Evolutionary conservation across 164 flowering plant species (phyloP).

Genomic region (Taxillus chinensis): DNA sequence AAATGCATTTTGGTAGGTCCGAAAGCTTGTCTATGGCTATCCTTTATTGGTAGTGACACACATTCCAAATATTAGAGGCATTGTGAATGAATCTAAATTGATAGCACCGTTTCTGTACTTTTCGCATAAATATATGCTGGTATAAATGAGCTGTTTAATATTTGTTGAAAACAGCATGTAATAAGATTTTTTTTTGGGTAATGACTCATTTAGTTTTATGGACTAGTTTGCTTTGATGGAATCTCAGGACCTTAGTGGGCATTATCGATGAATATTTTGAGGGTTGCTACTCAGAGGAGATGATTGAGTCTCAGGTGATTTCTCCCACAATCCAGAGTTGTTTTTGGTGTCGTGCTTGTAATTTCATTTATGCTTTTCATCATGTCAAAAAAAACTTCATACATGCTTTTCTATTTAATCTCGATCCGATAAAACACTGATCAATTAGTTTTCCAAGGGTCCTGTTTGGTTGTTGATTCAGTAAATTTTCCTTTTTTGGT

Average conservation of each 20-base stretch:
- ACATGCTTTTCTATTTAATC: no score
- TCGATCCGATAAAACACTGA: no score
- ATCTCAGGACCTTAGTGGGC: slow-evolving; percentile 10
- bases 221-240: background rate
- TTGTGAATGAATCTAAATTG: background rate
- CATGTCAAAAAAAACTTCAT: background rate
- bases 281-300: slow-evolving; percentile 5
- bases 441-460: background rate
- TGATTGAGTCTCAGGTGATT: slow-evolving; percentile 7
- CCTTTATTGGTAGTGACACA: background rate
- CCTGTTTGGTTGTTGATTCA: background rate
- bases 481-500: background rate
- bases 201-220: slow-evolving; percentile 1
- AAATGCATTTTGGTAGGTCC: slow-evolving; percentile 3
- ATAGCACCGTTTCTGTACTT: background rate
- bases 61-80: background rate
- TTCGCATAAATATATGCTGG: background rate
- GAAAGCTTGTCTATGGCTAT: background rate
- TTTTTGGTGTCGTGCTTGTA: background rate
- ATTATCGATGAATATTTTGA: slow-evolving; percentile 4
- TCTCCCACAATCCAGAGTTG: background rate
- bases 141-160: background rate
- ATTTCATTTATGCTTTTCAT: background rate
- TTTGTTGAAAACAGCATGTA: background rate
- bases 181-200: background rate